phyloP scores from a whole-genome alignment of 257 asterid species.

The Gentiana straminea region DNA sequence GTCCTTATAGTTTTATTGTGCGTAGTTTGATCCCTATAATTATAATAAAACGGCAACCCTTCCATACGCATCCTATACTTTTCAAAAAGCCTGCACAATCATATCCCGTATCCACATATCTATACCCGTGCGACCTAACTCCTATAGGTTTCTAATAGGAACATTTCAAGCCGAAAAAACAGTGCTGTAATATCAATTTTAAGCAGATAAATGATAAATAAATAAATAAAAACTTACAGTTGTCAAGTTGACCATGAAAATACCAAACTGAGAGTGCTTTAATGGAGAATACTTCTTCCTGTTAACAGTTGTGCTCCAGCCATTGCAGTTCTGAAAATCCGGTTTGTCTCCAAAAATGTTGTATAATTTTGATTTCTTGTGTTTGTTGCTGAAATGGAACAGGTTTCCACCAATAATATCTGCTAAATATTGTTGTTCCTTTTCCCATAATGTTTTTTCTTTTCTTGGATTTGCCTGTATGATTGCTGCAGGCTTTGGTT shows the following conservation, averaged over 20 bases:
- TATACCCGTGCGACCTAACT: too few species aligned
- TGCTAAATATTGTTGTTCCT: slow-evolving; percentile 24
- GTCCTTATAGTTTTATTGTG: too few species aligned
- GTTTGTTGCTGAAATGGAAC: slow-evolving; percentile 28
- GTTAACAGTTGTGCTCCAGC: slow-evolving; percentile 75
- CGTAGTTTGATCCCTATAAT: too few species aligned
- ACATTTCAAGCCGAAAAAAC: not conserved
- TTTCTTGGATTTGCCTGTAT: slow-evolving; percentile 28
- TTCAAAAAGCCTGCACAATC: not conserved
- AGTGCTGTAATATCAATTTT: not conserved
- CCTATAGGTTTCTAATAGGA: too few species aligned
- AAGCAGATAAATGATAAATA: not conserved
- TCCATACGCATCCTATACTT: too few species aligned
- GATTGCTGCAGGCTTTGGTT: slow-evolving; percentile 40
- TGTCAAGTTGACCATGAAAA: slow-evolving; percentile 80
- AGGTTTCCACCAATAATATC: slow-evolving; percentile 15
- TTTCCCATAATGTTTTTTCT: slow-evolving; percentile 16
- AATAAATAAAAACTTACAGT: slow-evolving; percentile 26
- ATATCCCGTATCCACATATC: too few species aligned
- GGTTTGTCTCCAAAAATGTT: slow-evolving; percentile 49
- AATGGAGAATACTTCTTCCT: slow-evolving; percentile 37
- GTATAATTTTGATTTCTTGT: slow-evolving; percentile 25
- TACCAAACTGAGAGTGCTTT: slow-evolving; percentile 34
- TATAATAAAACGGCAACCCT: too few species aligned
- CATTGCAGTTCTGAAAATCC: slow-evolving; percentile 69